phyloP scores from a whole-genome alignment of 805 yeast genomes.

The Myxozyma vanderwaltii region DNA sequence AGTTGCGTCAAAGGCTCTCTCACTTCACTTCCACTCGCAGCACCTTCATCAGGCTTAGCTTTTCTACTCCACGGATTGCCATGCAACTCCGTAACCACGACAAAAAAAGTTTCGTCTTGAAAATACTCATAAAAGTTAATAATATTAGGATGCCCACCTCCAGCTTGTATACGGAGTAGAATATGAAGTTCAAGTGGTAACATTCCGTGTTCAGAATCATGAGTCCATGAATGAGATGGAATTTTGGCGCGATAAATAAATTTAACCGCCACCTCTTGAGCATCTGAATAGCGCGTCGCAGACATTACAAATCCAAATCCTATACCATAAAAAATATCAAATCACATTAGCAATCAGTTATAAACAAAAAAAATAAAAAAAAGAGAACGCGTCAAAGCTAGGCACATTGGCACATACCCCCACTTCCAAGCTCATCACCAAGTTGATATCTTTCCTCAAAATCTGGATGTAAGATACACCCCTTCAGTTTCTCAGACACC shows the following conservation, averaged over 20 bases:
- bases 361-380: not conserved
- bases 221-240: conserved; percentile 24
- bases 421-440: conserved; percentile 32
- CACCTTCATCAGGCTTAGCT: not conserved
- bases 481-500: conserved; percentile 21
- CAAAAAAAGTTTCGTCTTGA: conserved; percentile 24
- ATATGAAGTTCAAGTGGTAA: conserved; percentile 30
- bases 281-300: conserved; percentile 17
- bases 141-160: conserved; percentile 25
- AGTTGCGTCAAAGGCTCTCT: conserved; percentile 17
- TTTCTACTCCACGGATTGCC: conserved; percentile 32
- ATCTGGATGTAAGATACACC: conserved; percentile 17
- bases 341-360: too few species aligned
- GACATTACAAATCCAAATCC: conserved; percentile 35
- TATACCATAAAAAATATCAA: not conserved
- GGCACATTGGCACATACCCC: conserved; percentile 21
- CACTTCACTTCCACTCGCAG: not conserved
- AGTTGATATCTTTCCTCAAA: conserved; percentile 23
- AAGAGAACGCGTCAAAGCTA: too few species aligned
- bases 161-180: conserved; percentile 17
- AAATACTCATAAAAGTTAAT: conserved; percentile 26
- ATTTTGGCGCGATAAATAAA: conserved; percentile 30
- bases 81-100: conserved; percentile 29
- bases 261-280: conserved; percentile 28
- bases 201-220: conserved; percentile 21